Conservation (phyloP, 805 yeast genomes). For the Teunomyces kruisii region DNA sequence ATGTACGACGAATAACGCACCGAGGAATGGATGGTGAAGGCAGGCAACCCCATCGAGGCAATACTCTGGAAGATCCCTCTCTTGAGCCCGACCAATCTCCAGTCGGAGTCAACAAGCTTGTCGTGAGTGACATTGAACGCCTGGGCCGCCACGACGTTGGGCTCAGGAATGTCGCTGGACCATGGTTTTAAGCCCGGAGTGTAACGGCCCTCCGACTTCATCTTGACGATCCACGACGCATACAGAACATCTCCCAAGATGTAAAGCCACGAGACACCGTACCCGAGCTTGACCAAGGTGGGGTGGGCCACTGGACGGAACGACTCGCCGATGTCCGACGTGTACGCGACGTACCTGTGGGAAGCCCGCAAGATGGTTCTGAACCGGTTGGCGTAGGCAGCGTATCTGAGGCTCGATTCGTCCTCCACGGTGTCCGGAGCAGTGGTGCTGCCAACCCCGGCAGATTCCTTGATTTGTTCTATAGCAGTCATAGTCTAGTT, state of each 20-base stretch:
- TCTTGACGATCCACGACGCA: slow-evolving; percentile 69
- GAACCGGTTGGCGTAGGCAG: slow-evolving; percentile 77
- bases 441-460: slow-evolving; percentile 12
- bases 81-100: slow-evolving; percentile 63
- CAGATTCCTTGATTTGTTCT: slow-evolving; percentile 8
- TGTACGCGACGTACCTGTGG: slow-evolving; percentile 81
- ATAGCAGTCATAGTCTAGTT: slow-evolving; percentile 1
- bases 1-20: slow-evolving; percentile 67
- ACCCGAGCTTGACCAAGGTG: slow-evolving; percentile 58
- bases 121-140: slow-evolving; percentile 22
- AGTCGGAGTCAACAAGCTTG: slow-evolving; percentile 51
- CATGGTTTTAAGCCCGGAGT: slow-evolving; percentile 66
- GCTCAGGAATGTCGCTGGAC: slow-evolving; percentile 49
- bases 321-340: slow-evolving; percentile 84
- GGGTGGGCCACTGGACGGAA: slow-evolving; percentile 83
- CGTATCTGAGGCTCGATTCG: slow-evolving; percentile 56
- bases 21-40: slow-evolving; percentile 76
- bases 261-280: slow-evolving; percentile 75
- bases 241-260: slow-evolving; percentile 72
- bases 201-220: slow-evolving; percentile 65
- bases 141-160: slow-evolving; percentile 39
- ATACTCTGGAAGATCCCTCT: slow-evolving; percentile 79
- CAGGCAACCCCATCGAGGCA: slow-evolving; percentile 87
- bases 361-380: slow-evolving; percentile 71
- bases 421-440: slow-evolving; percentile 16